phyloP scores from a whole-genome alignment of 768 basidiomycete species.

The Boletus barrowsii region DNA sequence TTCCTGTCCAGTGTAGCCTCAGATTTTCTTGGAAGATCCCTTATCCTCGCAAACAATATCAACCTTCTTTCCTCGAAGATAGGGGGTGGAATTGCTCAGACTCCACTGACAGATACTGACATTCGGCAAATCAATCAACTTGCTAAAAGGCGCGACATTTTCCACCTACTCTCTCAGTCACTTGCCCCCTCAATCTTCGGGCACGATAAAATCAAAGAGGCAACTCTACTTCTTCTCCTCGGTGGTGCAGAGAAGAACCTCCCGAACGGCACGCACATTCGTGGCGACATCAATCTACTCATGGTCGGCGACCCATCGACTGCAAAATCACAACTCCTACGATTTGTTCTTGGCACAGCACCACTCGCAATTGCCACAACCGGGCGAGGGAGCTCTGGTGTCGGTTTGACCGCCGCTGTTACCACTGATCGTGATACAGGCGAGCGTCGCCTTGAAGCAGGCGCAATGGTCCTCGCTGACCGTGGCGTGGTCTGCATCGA shows the following conservation, averaged over 20 bases:
- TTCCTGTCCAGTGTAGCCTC: conserved; percentile 10
- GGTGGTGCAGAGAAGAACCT: conserved; percentile 98
- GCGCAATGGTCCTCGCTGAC: conserved; percentile 99
- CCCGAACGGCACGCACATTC: conserved; percentile 95
- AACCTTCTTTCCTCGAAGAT: conserved; percentile 92
- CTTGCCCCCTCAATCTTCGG: conserved; percentile 98
- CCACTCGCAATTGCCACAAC: conserved; percentile 98
- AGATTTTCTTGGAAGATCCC: conserved; percentile 54
- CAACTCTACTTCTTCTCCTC: conserved; percentile 87
- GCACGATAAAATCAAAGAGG: conserved; percentile 93
- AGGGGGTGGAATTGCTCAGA: conserved; percentile 92
- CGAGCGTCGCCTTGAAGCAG: conserved; percentile 94
- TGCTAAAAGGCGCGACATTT: conserved; percentile 82
- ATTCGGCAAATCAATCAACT: conserved; percentile 96
- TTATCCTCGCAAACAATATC: conserved; percentile 93
- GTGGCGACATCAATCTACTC: conserved; percentile 98
- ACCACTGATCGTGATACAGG: conserved; percentile 98
- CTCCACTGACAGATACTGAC: conserved; percentile 87
- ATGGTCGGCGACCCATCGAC: conserved; percentile 99
- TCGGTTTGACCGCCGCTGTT: conserved; percentile 97
- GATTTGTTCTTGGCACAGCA: conserved; percentile 94
- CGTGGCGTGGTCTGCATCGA: conserved; percentile 99
- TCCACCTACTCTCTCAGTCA: conserved; percentile 85
- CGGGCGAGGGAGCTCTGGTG: conserved; percentile 96
- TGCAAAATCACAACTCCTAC: conserved; percentile 93